A percentile compares a stretch with the other conserved stretches of the same genome.
These are phyloP conservation scores for Colletotrichum tropicicola DNA, from an alignment of 2,329 filamentous ascomycete species.

Conservation along the genomic window DNA sequence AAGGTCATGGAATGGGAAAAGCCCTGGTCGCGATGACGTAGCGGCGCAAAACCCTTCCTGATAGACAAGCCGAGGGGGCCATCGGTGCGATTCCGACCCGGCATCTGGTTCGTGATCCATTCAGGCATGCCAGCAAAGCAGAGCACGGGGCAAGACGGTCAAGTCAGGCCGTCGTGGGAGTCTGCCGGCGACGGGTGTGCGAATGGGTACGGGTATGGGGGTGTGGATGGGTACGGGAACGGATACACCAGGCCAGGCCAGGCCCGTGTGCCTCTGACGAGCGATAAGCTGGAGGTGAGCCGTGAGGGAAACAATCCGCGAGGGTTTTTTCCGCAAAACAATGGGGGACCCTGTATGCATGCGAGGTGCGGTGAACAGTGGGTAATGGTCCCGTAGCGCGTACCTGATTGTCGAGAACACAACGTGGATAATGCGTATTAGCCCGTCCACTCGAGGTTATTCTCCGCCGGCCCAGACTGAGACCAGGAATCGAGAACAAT, in stretches of 20 bases:
- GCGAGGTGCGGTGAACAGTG: constrained; percentile 28
- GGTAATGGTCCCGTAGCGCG: constrained; percentile 11
- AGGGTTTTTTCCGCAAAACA: constrained; percentile 17
- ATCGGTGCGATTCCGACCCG: constrained; percentile 21
- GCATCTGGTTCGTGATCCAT: constrained; percentile 9
- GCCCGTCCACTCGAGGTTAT: neutral
- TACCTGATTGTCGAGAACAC: constrained; percentile 6
- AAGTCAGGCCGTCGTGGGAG: neutral
- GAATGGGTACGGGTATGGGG: neutral
- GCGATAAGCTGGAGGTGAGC: neutral
- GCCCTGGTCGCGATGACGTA: constrained; percentile 25
- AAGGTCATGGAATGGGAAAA: constrained; percentile 2
- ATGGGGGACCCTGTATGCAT: constrained; percentile 28
- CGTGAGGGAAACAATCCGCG: neutral
- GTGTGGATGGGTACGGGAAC: neutral
- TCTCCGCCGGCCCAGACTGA: constrained; percentile 9
- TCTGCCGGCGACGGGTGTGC: neutral
- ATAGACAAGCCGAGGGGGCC: constrained; percentile 15
- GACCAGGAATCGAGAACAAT: constrained; percentile 13
- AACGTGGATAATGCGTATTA: constrained; percentile 16
- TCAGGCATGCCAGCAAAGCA: constrained; percentile 1
- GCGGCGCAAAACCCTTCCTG: constrained; percentile 3
- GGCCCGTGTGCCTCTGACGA: constrained; percentile 2
- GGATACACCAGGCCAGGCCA: neutral
- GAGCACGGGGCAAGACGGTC: constrained; percentile 16